Evolutionary conservation across 148 eudicot species (phyloP), one percentile per base, ranked within the genome.

Genomic region (Drosera capensis): DNA sequence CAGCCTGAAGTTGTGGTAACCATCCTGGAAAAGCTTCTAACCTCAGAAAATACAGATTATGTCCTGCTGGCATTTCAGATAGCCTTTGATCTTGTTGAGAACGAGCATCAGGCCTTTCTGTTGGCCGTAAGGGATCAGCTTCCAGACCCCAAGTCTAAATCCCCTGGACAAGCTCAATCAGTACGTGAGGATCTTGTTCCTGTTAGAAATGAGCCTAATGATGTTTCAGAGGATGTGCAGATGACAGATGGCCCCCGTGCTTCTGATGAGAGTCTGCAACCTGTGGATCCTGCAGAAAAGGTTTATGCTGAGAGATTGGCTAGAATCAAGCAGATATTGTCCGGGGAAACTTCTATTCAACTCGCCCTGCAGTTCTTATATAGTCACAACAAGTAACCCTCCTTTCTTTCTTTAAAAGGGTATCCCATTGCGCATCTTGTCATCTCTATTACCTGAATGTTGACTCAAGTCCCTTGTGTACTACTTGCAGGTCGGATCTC

Each of bases 261-360:
- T 24, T n/a, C 64, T 12, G 54, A 14, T 22, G 52, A 17, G 8
- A 59, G 2, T 49, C 56, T 64, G 58, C 57, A 59, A 28, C 77
- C 51, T 56, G 45, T 51, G 35, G 94, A 88, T 58, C 86, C 92
- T 51, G 49, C 48, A 28, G 97, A 88, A 65, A 81, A 50, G 14
- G 61, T 40, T 21, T 84, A 80, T 64, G 81, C 79, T 44, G 93
- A 73, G 58, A 69, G 97, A 47, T 41, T 80, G 54, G 49, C 66
- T 13, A 90, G 80, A 80, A 42, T 90, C 5, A 84, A 55, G 60
- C 93, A 82, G 45, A 80, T 90, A 58, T 65, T 90, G 73, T 80
- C 94, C 7, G 97, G 95, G 29, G 97, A 90, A 64, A 90, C 97
- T 63, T 90, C 93, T 11, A 90, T 84, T 39, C 95, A 84, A 67